Percentiles rank a stretch among this genome's conserved stretches.
Evolutionary conservation across 2,329 filamentous ascomycete species (phyloP).

Genomic region (Colletotrichum magnum): DNA sequence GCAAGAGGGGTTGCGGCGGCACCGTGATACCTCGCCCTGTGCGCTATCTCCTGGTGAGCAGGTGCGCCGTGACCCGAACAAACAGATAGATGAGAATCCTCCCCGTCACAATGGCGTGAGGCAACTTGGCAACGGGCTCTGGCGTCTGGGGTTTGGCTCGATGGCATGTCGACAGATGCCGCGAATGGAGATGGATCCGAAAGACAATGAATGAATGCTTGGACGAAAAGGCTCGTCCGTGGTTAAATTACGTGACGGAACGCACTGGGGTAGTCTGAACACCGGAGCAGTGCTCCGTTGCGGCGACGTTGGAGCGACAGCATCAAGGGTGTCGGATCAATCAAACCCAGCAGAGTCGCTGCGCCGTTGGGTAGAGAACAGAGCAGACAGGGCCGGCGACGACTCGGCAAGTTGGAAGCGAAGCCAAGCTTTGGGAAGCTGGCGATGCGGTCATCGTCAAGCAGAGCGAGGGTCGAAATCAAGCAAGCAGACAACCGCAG

Average conservation of each 20-base stretch:
- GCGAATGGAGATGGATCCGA: background rate
- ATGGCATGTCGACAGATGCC: background rate
- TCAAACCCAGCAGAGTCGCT: background rate
- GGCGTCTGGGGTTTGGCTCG: too few species aligned
- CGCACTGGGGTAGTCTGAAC: slow-evolving; percentile 5
- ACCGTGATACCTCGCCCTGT: slow-evolving; percentile 1
- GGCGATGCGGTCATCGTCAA: background rate
- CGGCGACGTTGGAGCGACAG: background rate
- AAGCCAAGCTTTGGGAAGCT: slow-evolving; percentile 16
- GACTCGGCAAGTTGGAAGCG: slow-evolving; percentile 18
- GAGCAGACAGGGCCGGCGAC: background rate
- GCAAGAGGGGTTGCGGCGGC: slow-evolving; percentile 8
- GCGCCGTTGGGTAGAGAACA: background rate
- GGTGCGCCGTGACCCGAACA: too few species aligned
- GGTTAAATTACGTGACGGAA: slow-evolving; percentile 25
- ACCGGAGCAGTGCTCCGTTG: slow-evolving; percentile 15
- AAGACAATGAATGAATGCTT: background rate
- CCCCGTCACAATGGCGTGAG: too few species aligned
- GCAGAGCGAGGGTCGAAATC: background rate
- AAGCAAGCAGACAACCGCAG: background rate
- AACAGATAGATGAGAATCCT: too few species aligned
- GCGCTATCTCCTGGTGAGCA: background rate
- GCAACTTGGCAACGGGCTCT: too few species aligned
- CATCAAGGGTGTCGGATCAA: slow-evolving; percentile 8
- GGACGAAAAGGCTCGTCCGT: slow-evolving; percentile 23